A percentile compares a stretch with the other conserved stretches of the same genome.
phyloP scores from a whole-genome alignment of 2,329 filamentous ascomycete genomes.

The Biscogniauxia sp. region DNA sequence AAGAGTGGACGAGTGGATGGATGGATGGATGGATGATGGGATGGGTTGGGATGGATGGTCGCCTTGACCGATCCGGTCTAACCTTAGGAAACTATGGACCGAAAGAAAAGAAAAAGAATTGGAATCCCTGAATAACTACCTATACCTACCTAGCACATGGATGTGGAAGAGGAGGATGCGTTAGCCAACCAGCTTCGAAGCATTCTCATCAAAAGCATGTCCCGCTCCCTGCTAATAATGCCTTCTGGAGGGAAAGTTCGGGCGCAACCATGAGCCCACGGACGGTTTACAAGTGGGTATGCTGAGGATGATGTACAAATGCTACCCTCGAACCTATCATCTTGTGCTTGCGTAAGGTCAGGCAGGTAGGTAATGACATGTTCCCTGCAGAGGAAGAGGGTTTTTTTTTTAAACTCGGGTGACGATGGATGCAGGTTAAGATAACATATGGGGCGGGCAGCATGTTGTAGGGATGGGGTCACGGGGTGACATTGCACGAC shows the following conservation, averaged over 20 bases:
- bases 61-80: neutral
- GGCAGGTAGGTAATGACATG: neutral
- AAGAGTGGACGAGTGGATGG: too few species aligned
- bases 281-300: too few species aligned
- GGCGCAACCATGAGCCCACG: slow-evolving; percentile 10
- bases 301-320: neutral
- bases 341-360: neutral
- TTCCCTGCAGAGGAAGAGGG: neutral
- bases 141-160: neutral
- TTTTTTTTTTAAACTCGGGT: neutral
- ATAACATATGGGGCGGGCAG: slow-evolving; percentile 2
- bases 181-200: neutral
- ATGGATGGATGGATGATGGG: neutral
- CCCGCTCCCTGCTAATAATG: neutral
- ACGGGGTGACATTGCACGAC: slow-evolving; percentile 18
- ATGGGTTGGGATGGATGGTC: neutral
- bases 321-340: neutral
- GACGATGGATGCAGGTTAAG: slow-evolving; percentile 1
- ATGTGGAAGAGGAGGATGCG: neutral
- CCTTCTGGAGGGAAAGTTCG: slow-evolving; percentile 3
- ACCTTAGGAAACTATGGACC: too few species aligned
- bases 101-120: neutral
- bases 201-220: neutral
- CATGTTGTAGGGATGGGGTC: neutral
- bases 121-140: neutral